Percentiles rank a stretch among this genome's conserved stretches.
Conservation (phyloP, 306 rosid species). For the Cicer yamashitae region DNA sequence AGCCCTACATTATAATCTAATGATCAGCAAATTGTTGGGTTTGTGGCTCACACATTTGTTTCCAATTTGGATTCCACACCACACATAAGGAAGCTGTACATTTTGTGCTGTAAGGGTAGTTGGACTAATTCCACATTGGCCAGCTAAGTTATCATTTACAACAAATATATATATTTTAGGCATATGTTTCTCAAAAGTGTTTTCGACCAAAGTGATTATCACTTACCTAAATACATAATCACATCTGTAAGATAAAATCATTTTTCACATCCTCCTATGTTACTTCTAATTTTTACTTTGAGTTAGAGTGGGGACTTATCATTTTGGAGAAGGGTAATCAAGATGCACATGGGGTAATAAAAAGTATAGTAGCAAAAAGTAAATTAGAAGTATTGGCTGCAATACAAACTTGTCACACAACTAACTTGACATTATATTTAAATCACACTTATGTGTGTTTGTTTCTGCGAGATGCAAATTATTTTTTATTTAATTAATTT, state of each 20-base stretch:
- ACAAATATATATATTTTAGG: not conserved
- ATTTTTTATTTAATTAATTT: too few relatives aligned
- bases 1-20: not conserved
- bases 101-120: not conserved
- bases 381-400: not conserved
- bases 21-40: constrained; percentile 12
- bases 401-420: not conserved
- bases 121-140: constrained; percentile 9
- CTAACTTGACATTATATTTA: not conserved
- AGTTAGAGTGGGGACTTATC: not conserved
- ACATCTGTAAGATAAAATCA: too few relatives aligned
- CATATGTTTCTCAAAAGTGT: not conserved
- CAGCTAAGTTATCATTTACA: not conserved
- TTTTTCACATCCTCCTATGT: too few relatives aligned
- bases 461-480: too few relatives aligned
- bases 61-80: constrained; percentile 11
- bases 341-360: too few relatives aligned
- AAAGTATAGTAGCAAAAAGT: not conserved
- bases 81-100: not conserved
- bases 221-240: not conserved
- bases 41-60: constrained; percentile 23
- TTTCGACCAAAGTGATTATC: not conserved
- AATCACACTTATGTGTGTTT: not conserved
- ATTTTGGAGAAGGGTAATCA: not conserved
- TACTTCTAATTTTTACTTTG: too few relatives aligned